Evolutionary conservation across 2,329 filamentous ascomycete species (phyloP).

Genomic region (Hypoxylon sp.): DNA sequence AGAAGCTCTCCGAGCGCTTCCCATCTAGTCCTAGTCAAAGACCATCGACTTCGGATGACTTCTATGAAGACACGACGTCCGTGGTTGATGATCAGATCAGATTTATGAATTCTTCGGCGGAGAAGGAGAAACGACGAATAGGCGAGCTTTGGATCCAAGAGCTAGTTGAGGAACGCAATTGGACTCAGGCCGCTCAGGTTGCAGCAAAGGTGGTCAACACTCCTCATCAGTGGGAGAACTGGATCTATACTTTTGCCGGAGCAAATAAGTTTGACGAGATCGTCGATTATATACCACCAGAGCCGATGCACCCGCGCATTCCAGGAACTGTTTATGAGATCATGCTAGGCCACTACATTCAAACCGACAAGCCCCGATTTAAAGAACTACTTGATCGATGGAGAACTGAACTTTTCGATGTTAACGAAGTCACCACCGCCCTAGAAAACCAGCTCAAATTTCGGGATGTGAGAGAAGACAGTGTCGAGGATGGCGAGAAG

Average conservation of each 20-base stretch:
- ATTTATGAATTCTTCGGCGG: constrained; percentile 73
- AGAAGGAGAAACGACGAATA: constrained; percentile 90
- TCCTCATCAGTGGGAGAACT: constrained; percentile 90
- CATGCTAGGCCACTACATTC: constrained; percentile 89
- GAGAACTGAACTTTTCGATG: constrained; percentile 87
- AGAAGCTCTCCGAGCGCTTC: constrained; percentile 57
- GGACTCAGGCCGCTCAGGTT: constrained; percentile 81
- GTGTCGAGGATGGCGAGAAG: constrained; percentile 77
- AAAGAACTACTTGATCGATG: constrained; percentile 84
- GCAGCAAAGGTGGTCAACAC: constrained; percentile 86
- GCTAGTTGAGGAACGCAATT: constrained; percentile 79
- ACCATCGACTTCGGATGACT: constrained; percentile 66
- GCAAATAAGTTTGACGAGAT: constrained; percentile 92
- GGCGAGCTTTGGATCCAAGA: constrained; percentile 95
- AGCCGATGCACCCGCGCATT: constrained; percentile 82
- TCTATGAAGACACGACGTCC: constrained; percentile 80
- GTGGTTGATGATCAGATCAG: constrained; percentile 72
- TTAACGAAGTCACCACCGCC: constrained; percentile 79
- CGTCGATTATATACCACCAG: constrained; percentile 82
- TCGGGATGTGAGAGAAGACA: constrained; percentile 80
- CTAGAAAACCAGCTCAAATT: constrained; percentile 86
- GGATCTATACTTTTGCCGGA: constrained; percentile 92
- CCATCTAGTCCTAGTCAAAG: constrained; percentile 60
- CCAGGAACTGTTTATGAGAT: constrained; percentile 89
- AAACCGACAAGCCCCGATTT: constrained; percentile 80